Percentiles rank a stretch among this genome's conserved stretches.
phyloP scores from a whole-genome alignment of 2,329 filamentous ascomycete species.

The Arthrobotrys megalospora region DNA sequence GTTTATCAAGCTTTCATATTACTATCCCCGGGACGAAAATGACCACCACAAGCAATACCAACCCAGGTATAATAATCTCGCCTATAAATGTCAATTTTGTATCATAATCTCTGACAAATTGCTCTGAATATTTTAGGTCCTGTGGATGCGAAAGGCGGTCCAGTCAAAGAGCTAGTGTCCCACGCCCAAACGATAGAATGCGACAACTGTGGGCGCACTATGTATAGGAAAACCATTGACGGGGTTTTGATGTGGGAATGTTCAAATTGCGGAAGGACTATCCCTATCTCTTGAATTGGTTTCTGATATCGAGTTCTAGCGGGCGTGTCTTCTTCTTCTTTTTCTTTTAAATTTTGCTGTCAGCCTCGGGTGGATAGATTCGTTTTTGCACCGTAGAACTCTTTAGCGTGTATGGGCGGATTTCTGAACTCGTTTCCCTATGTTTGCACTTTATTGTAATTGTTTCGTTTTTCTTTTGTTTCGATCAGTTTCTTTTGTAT shows the following conservation, averaged over 20 bases:
- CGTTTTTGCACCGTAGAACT: not conserved
- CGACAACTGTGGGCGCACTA: not conserved
- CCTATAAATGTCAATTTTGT: not conserved
- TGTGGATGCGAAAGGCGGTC: not conserved
- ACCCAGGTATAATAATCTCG: not conserved
- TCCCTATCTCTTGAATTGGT: not conserved
- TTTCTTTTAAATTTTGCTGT: not conserved
- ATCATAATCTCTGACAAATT: not conserved
- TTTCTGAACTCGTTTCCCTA: constrained; percentile 20
- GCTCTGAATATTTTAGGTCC: not conserved
- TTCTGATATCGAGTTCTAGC: not conserved
- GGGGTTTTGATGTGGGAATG: constrained; percentile 4
- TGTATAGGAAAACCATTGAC: constrained; percentile 5
- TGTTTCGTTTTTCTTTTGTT: not conserved
- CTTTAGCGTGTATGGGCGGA: constrained; percentile 34
- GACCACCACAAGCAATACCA: not conserved
- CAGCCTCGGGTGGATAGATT: constrained; percentile 20
- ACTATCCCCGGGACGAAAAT: too few species aligned
- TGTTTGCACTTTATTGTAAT: not conserved
- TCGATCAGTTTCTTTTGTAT: constrained; percentile 11
- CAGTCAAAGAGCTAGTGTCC: not conserved
- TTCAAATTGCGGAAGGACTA: not conserved
- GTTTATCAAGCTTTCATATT: too few species aligned
- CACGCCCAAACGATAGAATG: not conserved
- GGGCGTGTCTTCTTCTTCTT: not conserved